Percentiles rank a stretch among this genome's conserved stretches.
phyloP scores from a whole-genome alignment of 305 asterid genomes.

The Striga hermonthica region DNA sequence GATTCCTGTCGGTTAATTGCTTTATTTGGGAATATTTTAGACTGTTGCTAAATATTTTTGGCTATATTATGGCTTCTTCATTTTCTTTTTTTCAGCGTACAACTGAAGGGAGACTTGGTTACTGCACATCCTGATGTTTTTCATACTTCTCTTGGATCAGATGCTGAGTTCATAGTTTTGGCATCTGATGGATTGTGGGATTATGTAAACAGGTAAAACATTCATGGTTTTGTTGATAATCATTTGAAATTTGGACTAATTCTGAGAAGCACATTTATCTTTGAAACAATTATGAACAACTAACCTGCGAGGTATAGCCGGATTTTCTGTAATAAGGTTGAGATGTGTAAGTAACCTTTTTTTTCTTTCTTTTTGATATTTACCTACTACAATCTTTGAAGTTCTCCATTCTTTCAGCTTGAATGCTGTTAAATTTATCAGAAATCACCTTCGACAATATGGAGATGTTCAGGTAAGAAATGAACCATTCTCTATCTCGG shows the following conservation, averaged over 20 bases:
- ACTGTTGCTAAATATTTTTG: not conserved
- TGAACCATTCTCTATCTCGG: conserved; percentile 12
- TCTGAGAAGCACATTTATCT: not conserved
- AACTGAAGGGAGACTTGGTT: conserved; percentile 69
- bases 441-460: conserved; percentile 75
- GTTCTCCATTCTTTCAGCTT: conserved; percentile 45
- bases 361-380: not conserved
- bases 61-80: not conserved
- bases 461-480: conserved; percentile 47
- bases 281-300: not conserved
- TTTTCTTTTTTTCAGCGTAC: conserved; percentile 44
- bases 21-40: no score
- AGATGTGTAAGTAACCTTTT: not conserved
- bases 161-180: conserved; percentile 65
- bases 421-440: conserved; percentile 56
- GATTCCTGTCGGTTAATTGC: no score
- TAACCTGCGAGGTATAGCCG: not conserved
- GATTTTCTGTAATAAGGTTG: not conserved
- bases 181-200: conserved; percentile 99
- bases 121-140: conserved; percentile 75
- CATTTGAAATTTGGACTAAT: not conserved
- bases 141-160: conserved; percentile 70
- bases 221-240: not conserved
- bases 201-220: conserved; percentile 64
- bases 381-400: conserved; percentile 12